Evolutionary conservation across 2,329 filamentous ascomycete genomes (phyloP), one percentile per base, ranked within the genome.

Genomic region (Monosporascus sp.): DNA sequence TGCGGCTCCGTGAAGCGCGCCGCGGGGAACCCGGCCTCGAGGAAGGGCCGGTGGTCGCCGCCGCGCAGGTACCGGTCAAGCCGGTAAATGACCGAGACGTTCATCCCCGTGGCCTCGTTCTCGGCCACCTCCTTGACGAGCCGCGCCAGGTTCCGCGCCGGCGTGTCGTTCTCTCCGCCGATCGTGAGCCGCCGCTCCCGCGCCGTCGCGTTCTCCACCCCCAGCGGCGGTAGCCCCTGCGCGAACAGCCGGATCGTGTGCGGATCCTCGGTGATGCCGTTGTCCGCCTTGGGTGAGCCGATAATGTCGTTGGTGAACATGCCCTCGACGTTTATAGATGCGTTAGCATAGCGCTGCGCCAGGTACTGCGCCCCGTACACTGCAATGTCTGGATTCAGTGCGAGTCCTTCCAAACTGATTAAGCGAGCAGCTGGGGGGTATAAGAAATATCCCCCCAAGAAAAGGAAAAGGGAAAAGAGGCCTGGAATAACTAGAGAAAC

Each of bases 221-320:
- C 27, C 5, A 66, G 55, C 3, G 68, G 67, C 44, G 72, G 77
- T 8, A 72, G 71, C 25, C 75, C 76, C 66, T 76, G 77, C 52
- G 69, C 77, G 65, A 83, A 83, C 15, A 79, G 68, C n/a, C 80
- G 77, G 56, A 83, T 72, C 6, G 77, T 79, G 60, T 74, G 72
- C 17, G 72, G 77, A 58, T 79, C 73, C 51, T 68, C 66, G 45
- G 71, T 68, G 20, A 31, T 11, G 27, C 74, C 76, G 18, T 72
- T 70, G 51, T 75, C 72, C 8, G 73, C 75, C 1, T 67, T 72
- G 2, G 74, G 70, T 5, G 72, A 78, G 37, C 81, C 81, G 6
- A 83, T 75, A 52, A 82, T 81, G 64, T 83, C 80, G 67, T 79
- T 77, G 57, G 77, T 83, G 51, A 80, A 73, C 72, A 82, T 81